Evolutionary conservation across 2,329 filamentous ascomycete genomes (phyloP).

Genomic region (Trichophyton equinum): DNA sequence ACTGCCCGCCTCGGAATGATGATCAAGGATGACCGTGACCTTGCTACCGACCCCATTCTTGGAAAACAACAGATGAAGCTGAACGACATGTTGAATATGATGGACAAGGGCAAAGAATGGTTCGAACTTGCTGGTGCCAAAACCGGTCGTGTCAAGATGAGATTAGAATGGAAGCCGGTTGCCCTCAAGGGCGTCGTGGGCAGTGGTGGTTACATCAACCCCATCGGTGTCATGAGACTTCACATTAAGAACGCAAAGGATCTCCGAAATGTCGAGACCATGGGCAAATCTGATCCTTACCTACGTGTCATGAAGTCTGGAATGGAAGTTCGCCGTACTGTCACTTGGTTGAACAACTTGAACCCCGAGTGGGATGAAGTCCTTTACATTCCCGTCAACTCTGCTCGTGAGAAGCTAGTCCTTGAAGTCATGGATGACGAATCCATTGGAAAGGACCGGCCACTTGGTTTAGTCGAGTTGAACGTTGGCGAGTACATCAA

Average conservation of each 20-base stretch:
- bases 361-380: slow-evolving; percentile 95
- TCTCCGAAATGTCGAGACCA: slow-evolving; percentile 81
- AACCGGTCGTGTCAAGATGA: slow-evolving; percentile 78
- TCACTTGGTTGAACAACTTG: slow-evolving; percentile 91
- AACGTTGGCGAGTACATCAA: slow-evolving; percentile 64
- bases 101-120: slow-evolving; percentile 91
- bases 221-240: slow-evolving; percentile 87
- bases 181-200: slow-evolving; percentile 64
- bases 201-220: slow-evolving; percentile 78
- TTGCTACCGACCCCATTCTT: slow-evolving; percentile 68
- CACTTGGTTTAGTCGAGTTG: slow-evolving; percentile 69
- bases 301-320: slow-evolving; percentile 78
- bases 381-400: slow-evolving; percentile 84
- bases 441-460: slow-evolving; percentile 78
- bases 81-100: slow-evolving; percentile 81
- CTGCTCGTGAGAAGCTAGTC: slow-evolving; percentile 64
- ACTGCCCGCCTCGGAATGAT: slow-evolving; percentile 79
- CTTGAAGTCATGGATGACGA: slow-evolving; percentile 97
- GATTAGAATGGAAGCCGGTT: slow-evolving; percentile 89
- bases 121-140: slow-evolving; percentile 74
- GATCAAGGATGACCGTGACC: slow-evolving; percentile 88
- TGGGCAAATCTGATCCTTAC: slow-evolving; percentile 96
- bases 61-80: slow-evolving; percentile 93
- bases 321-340: slow-evolving; percentile 79
- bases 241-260: slow-evolving; percentile 76